Evolutionary conservation across 2,329 filamentous ascomycete genomes (phyloP), one percentile per base, ranked within the genome.

Genomic region (Penicillium crustosum): DNA sequence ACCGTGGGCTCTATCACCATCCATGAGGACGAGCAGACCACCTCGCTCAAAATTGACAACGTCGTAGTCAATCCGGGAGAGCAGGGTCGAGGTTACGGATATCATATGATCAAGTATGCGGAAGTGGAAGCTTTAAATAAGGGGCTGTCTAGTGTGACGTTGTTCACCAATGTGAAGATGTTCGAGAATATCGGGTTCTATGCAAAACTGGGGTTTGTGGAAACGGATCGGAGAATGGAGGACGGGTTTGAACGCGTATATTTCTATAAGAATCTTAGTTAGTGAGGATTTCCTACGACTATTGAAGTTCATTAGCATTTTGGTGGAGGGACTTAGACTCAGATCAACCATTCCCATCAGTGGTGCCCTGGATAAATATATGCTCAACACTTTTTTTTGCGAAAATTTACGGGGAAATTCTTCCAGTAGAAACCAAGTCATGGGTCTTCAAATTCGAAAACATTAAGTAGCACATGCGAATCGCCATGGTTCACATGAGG

Each of bases 121-220:
- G 53, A 56, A 29, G 29, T 4, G 8, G 47, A 56, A 21, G 47
- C 31, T 4, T 33, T 1, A n/a, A 21, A 45, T 9, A 41, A 21
- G 1, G 36, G 36, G 31, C 10, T 58, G 41, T 1, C 29, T 5
- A 12, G 55, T 42, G 0, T 68, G 15, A 63, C 55, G 3, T 53
- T 68, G 5, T 67, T 61, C n/a, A 67, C 66, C 0, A 68, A 68
- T 55, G 55, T 63, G 36, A 67, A 64, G 21, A 68, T 68, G 66
- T 57, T 58, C 38, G 66, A 68, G 47, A 68, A 68, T 44, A 19
- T 68, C 23, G 49, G 13, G 12, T 50, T 66, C 9, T 67, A 68
- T 57, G 21, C 13, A 1, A 62, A 57, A 27, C 23, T 67, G 42
- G 66, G 66, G 7, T 68, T 68, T 57, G 17, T 21, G 10, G 66